Conservation (phyloP, 2,329 filamentous ascomycete species). For the Trichophyton rubrum region DNA sequence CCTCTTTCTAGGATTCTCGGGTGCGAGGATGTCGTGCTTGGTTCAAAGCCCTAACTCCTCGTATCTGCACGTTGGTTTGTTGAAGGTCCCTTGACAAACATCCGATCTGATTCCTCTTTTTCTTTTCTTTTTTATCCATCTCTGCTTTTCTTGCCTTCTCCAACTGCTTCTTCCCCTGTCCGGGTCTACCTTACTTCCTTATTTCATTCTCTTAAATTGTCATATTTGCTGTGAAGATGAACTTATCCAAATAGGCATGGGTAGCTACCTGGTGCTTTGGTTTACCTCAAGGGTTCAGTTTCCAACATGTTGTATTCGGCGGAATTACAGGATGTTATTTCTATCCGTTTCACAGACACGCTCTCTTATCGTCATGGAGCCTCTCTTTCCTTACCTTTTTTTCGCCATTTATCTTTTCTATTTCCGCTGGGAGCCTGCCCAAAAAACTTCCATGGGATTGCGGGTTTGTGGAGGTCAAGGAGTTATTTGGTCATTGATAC, state of each 20-base stretch:
- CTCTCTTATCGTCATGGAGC: not conserved
- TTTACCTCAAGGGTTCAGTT: conserved; percentile 14
- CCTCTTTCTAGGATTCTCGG: conserved; percentile 17
- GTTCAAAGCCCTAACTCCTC: conserved; percentile 14
- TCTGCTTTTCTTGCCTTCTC: conserved; percentile 19
- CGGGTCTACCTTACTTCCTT: conserved; percentile 10
- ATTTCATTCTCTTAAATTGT: conserved; percentile 21
- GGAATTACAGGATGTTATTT: not conserved
- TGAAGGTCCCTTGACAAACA: conserved; percentile 12
- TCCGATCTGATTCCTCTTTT: conserved; percentile 13
- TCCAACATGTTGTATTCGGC: conserved; percentile 1
- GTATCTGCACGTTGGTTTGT: conserved; percentile 19
- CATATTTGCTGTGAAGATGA: conserved; percentile 20
- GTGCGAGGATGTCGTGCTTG: conserved; percentile 15
- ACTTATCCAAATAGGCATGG: conserved; percentile 18
- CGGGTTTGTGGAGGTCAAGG: not conserved
- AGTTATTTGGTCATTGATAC: not conserved
- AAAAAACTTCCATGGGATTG: not conserved
- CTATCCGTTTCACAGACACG: not conserved
- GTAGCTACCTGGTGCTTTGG: conserved; percentile 19
- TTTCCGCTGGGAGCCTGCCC: not conserved
- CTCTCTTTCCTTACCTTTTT: not conserved
- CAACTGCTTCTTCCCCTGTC: conserved; percentile 11
- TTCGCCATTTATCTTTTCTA: not conserved
- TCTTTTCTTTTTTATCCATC: conserved; percentile 15